A percentile compares a stretch with the other conserved stretches of the same genome.
phyloP scores from a whole-genome alignment of 176 grass and related monocot species.

The Aechmea fasciata region DNA sequence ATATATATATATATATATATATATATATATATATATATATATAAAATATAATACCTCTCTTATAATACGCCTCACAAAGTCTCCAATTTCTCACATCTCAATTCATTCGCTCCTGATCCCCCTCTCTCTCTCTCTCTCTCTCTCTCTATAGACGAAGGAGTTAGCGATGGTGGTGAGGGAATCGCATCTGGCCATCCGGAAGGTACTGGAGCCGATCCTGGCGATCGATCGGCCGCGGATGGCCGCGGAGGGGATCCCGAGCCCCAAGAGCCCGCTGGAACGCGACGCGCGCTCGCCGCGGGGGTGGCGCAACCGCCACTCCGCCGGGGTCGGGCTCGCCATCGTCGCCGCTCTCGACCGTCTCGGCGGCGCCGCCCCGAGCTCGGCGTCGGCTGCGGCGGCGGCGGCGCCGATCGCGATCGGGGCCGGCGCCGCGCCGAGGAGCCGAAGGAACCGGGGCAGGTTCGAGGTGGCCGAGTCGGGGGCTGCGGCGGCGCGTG shows the following conservation, averaged over 20 bases:
- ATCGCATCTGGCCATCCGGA: neutral
- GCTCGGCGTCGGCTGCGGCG: neutral
- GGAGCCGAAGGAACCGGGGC: neutral
- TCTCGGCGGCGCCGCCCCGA: neutral
- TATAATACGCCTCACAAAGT: neutral
- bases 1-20: neutral
- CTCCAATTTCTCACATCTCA: neutral
- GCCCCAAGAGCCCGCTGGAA: constrained; percentile 48
- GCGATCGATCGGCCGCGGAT: neutral
- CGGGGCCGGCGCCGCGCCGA: neutral
- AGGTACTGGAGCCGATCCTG: neutral
- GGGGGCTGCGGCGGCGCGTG: constrained; percentile 36
- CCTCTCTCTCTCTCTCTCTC: constrained; percentile 18
- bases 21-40: neutral
- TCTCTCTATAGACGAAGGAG: neutral
- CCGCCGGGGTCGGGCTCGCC: constrained; percentile 26
- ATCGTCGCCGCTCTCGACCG: constrained; percentile 28
- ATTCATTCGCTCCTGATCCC: too few relatives aligned
- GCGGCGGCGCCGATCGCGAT: constrained; percentile 5
- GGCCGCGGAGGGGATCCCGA: constrained; percentile 18
- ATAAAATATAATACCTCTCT: neutral
- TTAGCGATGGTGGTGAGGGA: constrained; percentile 10
- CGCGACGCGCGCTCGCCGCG: constrained; percentile 26
- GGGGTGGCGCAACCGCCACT: constrained; percentile 10
- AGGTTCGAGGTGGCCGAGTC: constrained; percentile 50